These are phyloP conservation scores for Colletotrichum liriopes DNA, from an alignment of 2,329 filamentous ascomycete genomes.

Conservation along the genomic window DNA sequence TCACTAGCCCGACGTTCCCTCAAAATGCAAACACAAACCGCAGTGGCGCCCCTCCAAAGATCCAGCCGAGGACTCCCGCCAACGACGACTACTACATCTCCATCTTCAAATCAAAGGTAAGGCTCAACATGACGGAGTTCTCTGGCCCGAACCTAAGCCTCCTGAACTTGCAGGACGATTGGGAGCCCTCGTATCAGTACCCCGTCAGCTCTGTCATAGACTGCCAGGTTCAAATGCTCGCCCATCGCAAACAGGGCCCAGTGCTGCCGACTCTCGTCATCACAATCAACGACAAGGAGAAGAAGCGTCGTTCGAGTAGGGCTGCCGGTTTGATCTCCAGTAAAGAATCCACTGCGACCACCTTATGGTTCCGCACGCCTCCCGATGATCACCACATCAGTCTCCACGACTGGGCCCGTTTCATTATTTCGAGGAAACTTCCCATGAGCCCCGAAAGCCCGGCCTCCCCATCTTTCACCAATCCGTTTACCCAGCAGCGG, in stretches of 20 bases:
- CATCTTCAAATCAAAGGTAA: constrained; percentile 71
- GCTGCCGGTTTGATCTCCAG: constrained; percentile 70
- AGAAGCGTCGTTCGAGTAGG: constrained; percentile 76
- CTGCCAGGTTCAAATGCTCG: constrained; percentile 72
- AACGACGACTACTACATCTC: constrained; percentile 65
- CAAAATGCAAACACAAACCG: constrained; percentile 58
- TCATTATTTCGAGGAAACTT: constrained; percentile 63
- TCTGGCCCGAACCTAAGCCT: constrained; percentile 30
- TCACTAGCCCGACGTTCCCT: constrained; percentile 56
- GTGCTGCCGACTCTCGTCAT: constrained; percentile 73
- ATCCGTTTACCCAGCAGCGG: constrained; percentile 58
- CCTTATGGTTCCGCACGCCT: constrained; percentile 71
- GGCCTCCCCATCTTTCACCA: constrained; percentile 68
- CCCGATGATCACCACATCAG: constrained; percentile 66
- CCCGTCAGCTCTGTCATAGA: constrained; percentile 67
- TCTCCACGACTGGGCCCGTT: constrained; percentile 73
- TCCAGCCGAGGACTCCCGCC: constrained; percentile 47
- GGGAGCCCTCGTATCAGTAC: constrained; percentile 69
- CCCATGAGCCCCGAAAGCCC: constrained; percentile 68
- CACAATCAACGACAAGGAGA: constrained; percentile 72
- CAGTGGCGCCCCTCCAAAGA: constrained; percentile 55
- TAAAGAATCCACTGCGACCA: constrained; percentile 65
- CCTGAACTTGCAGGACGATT: constrained; percentile 62
- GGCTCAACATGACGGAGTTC: constrained; percentile 37
- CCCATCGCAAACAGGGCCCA: constrained; percentile 74